Evolutionary conservation across 2,329 filamentous ascomycete genomes (phyloP).

Genomic region (Venturia aucupariae): DNA sequence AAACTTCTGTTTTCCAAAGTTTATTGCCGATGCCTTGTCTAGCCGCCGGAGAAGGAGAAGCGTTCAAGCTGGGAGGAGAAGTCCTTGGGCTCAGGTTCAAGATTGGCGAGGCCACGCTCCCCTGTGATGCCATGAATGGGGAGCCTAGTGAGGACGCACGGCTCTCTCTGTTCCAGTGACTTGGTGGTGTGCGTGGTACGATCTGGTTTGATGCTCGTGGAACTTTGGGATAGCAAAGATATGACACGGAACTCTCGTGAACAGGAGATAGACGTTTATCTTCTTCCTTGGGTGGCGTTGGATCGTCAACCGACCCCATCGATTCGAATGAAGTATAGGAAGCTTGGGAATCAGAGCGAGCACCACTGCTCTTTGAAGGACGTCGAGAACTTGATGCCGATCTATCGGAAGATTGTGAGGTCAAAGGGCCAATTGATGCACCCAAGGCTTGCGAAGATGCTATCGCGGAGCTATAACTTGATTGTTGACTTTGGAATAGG

Average conservation of each 20-base stretch:
- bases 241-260: conserved; percentile 24
- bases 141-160: background rate
- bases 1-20: conserved; percentile 8
- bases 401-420: background rate
- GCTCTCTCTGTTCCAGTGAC: background rate
- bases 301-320: background rate
- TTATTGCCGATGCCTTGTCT: conserved; percentile 10
- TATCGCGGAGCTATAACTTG: conserved; percentile 1
- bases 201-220: conserved; percentile 38
- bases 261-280: background rate
- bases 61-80: background rate
- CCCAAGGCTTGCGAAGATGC: conserved; percentile 6
- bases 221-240: conserved; percentile 39
- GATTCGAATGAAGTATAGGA: conserved; percentile 12
- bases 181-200: conserved; percentile 29
- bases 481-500: background rate
- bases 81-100: background rate
- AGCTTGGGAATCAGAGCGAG: conserved; percentile 5
- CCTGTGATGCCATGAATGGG: background rate
- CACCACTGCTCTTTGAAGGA: conserved; percentile 6
- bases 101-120: background rate
- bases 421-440: background rate
- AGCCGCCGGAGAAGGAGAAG: background rate
- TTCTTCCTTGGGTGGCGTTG: conserved; percentile 10
- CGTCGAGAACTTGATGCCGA: conserved; percentile 1